Percentiles rank a stretch among this genome's conserved stretches.
These are phyloP conservation scores for Craspedostauros australis DNA, from an alignment of 108 stramenopile species.

Conservation along the genomic window DNA sequence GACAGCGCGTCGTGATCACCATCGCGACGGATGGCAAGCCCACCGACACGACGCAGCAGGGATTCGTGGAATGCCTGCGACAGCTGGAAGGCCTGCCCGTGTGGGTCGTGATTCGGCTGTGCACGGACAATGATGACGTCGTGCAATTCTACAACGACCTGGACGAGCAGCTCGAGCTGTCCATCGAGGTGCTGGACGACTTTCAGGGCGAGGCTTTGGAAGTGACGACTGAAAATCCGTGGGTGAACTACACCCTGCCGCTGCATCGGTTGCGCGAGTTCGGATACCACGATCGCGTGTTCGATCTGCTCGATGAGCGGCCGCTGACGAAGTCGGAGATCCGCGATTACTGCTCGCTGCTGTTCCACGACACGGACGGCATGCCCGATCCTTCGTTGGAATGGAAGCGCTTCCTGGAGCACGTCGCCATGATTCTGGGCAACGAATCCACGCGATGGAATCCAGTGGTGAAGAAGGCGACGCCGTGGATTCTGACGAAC, in stretches of 20 bases:
- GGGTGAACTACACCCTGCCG: slow-evolving; percentile 85
- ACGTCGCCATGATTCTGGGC: slow-evolving; percentile 18
- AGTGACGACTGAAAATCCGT: slow-evolving; percentile 74
- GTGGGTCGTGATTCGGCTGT: slow-evolving; percentile 85
- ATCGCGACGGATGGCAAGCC: too few species aligned
- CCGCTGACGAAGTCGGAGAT: slow-evolving; percentile 54
- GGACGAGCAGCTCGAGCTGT: slow-evolving; percentile 72
- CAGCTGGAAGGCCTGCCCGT: slow-evolving; percentile 70
- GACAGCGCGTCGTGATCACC: slow-evolving; percentile 55
- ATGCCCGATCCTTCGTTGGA: slow-evolving; percentile 65
- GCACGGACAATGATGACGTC: slow-evolving; percentile 80
- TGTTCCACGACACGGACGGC: slow-evolving; percentile 53
- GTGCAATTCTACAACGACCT: slow-evolving; percentile 80
- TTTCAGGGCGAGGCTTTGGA: slow-evolving; percentile 74
- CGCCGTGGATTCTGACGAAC: slow-evolving; percentile 64
- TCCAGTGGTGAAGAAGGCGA: slow-evolving; percentile 53
- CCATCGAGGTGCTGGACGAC: slow-evolving; percentile 85
- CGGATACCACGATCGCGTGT: slow-evolving; percentile 71
- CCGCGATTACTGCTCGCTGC: slow-evolving; percentile 52
- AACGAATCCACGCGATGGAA: slow-evolving; percentile 61
- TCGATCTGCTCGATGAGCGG: slow-evolving; percentile 85
- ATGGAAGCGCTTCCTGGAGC: slow-evolving; percentile 51
- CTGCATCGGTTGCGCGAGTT: slow-evolving; percentile 84
- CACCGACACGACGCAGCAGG: slow-evolving; percentile 1
- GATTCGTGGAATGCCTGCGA: slow-evolving; percentile 51